Base-by-base conservation (phyloP, 202 grass and related monocot genomes). In the Carex sylvatica region DNA sequence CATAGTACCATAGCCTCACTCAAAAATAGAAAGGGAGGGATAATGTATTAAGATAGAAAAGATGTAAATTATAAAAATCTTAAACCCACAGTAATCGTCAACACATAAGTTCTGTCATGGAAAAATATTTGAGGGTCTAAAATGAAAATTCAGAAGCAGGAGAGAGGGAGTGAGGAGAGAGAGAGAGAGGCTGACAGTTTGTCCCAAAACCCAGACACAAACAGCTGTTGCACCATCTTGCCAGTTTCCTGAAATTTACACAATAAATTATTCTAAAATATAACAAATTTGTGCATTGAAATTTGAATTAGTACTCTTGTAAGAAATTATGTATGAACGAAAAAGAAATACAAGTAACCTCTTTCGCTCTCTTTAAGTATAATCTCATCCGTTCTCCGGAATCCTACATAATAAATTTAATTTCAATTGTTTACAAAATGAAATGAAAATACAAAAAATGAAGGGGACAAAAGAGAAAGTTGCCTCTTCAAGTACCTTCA, bases 151-250 rank as follows among this genome's bases (percentile, higher is more conserved):
- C 5, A 5, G 2, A 62, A 61, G 16, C 9, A 60, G 55, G 19
- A 30, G 19, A 28, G 82, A 84, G 28, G 2, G n/a, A 51, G n/a
- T 16, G 84, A 82, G 65, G n/a, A 4, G 31, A 59, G 56, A 2
- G 46, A 84, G 6, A 5, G 74, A 65, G 51, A 64, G 82, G 88
- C 88, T 89, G 46, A 97, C 92, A 65, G 16, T 89, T 82, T 97
- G 90, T 80, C 88, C 92, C 76, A 97, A 82, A 54, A 97, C 78
- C 95, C 95, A 97, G 44, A 97, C 82, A 71, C 95, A 94, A 61
- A 97, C 95, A 84, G 95, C 92, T 65, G 95, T 93, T 51, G 95
- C 92, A 83, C 95, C 95, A 90, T 97, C 95, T 91, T 93, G 92
- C 95, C 92, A 97, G 68, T 94, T 93, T 75, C 92, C 95, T 97